Percentiles rank a stretch among this genome's conserved stretches.
phyloP scores from a whole-genome alignment of 2,329 filamentous ascomycete species.

The Hypoxylon sp. region DNA sequence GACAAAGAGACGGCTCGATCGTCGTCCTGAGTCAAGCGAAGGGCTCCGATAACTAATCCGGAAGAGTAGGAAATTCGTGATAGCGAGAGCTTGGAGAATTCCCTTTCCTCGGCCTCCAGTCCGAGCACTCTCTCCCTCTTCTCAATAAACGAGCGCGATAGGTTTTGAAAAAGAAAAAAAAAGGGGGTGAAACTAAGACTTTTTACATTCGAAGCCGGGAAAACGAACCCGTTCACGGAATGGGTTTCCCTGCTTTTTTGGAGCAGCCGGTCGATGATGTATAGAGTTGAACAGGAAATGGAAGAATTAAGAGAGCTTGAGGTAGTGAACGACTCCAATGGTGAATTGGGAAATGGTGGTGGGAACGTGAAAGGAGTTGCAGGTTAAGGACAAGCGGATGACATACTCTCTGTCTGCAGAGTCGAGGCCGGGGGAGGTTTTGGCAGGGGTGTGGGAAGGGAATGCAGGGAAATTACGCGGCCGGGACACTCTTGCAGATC shows the following conservation, averaged over 20 bases:
- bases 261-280: constrained; percentile 34
- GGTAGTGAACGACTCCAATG: constrained; percentile 18
- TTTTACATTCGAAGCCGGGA: constrained; percentile 32
- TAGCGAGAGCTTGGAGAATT: constrained; percentile 36
- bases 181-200: constrained; percentile 32
- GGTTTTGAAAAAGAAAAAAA: constrained; percentile 38
- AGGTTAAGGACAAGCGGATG: constrained; percentile 1
- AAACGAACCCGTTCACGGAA: constrained; percentile 46
- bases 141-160: constrained; percentile 39
- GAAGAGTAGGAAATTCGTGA: constrained; percentile 30
- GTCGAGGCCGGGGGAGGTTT: constrained; percentile 1
- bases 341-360: constrained; percentile 6
- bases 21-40: constrained; percentile 32
- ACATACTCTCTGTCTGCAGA: constrained; percentile 3
- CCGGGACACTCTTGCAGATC: constrained; percentile 6
- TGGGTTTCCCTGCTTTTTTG: constrained; percentile 37
- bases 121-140: constrained; percentile 27
- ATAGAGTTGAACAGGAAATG: constrained; percentile 16
- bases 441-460: constrained; percentile 1
- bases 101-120: constrained; percentile 39
- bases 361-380: constrained; percentile 37
- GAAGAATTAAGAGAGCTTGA: constrained; percentile 24
- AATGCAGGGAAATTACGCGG: constrained; percentile 7
- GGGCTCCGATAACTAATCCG: constrained; percentile 24
- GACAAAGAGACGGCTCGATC: constrained; percentile 41